Evolutionary conservation across 257 asterid genomes (phyloP).

Genomic region (Solanum infundibuliforme): DNA sequence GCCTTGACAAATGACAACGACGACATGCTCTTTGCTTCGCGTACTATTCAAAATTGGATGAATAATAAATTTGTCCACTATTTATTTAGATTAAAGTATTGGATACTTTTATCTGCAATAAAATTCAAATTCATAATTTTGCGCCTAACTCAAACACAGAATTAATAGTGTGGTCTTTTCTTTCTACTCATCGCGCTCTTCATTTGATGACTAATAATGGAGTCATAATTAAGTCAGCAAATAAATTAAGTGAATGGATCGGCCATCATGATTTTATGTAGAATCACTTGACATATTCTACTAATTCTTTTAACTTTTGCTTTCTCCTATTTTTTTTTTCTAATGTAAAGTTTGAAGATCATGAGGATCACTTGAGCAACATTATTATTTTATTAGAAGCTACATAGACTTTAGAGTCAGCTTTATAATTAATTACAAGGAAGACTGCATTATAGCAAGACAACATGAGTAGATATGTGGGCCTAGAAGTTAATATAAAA

Average conservation of each 20-base stretch:
- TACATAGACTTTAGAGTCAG: not conserved
- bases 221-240: not conserved
- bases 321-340: not conserved
- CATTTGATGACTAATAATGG: not conserved
- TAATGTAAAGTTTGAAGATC: not conserved
- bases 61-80: not conserved
- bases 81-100: not conserved
- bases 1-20: not conserved
- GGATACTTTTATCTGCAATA: accelerated
- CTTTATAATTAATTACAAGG: not conserved
- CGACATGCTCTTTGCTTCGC: not conserved
- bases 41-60: not conserved
- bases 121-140: not conserved
- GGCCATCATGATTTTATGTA: not conserved
- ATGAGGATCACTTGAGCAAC: not conserved
- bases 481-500: conserved; percentile 17
- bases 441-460: conserved; percentile 24
- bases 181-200: not conserved
- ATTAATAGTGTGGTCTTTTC: not conserved
- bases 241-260: not conserved
- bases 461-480: conserved; percentile 47
- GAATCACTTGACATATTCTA: not conserved
- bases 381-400: not conserved
- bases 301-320: not conserved
- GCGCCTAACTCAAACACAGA: not conserved